phyloP scores from a whole-genome alignment of 306 rosid genomes.

The Begonia masoniana region DNA sequence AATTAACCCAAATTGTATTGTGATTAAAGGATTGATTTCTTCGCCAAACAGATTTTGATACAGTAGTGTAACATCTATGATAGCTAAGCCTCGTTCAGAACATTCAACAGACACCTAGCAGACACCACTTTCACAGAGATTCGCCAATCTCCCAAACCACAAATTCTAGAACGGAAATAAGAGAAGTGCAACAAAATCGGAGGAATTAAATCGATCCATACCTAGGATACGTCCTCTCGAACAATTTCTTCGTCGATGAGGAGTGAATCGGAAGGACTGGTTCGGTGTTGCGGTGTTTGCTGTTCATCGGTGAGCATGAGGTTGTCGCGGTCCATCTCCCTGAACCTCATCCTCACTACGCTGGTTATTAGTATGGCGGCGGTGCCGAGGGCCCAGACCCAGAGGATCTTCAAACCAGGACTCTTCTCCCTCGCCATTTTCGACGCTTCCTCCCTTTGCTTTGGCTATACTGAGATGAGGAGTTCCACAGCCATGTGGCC shows the following conservation, averaged over 20 bases:
- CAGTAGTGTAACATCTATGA: too few species aligned
- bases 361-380: constrained; percentile 65
- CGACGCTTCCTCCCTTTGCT: background rate
- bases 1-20: too few species aligned
- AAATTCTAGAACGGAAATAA: background rate
- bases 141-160: background rate
- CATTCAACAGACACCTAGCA: background rate
- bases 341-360: constrained; percentile 39
- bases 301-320: constrained; percentile 22
- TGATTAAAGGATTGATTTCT: too few species aligned
- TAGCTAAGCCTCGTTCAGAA: background rate
- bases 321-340: constrained; percentile 30
- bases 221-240: constrained; percentile 23
- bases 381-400: constrained; percentile 88
- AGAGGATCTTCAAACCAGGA: constrained; percentile 72
- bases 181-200: background rate
- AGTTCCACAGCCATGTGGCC: background rate
- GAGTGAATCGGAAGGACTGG: constrained; percentile 15
- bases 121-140: background rate
- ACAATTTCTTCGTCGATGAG: constrained; percentile 14
- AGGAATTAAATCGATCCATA: constrained; percentile 6
- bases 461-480: background rate
- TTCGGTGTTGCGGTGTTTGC: constrained; percentile 17
- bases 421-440: constrained; percentile 54
- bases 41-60: too few species aligned